Base-by-base conservation (phyloP, 371 early-diverging fungal genomes). In the Mortierella polycephala region DNA sequence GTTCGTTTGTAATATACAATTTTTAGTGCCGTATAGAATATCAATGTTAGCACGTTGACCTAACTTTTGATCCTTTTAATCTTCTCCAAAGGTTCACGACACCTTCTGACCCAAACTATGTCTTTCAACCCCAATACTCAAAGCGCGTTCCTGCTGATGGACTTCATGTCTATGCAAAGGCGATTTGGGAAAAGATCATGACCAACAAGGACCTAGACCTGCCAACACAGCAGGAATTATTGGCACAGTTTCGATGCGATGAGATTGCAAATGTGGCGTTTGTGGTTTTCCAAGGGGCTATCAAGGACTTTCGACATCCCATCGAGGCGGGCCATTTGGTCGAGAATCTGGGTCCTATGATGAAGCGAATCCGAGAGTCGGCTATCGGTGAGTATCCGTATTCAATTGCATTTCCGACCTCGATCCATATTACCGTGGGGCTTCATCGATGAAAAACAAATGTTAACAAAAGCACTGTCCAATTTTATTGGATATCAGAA, bases 221-320 rank as follows among this genome's bases (percentile, higher is more conserved):
- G 53, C 99, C 99, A 5, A 98, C 98, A 3, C 99, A 99, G 81
- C 97, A 97, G 84, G 95, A 98, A 76, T 83, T 99, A 53, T 85
- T 99, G 64, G 98, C 99, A 37, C 98, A 98, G 85, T 98, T 94
- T 82, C 93, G 99, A 59, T 99, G 99, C 82, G 99, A 99, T 69
- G 99, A 99, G 81, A 98, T 99, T 65, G 90, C 94, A n/a, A 89
- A 87, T 57, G 88, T 84, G 16, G 94, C 92, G 0, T 90, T 94
- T 74, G 90, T 85, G 20, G 82, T 79, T 8, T 95, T 98, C 72
- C 63, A 75, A n/a, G 87, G 84, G 46, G 81, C 83, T 16, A 81
- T 95, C 51, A 83, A 84, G 60, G 81, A 85, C 18, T 87, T 94
- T 71, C 88, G 91, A 52, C 75, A 81, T 54, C 90, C 87, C 7